Conservation (phyloP, 495 filamentous ascomycete species). For the Ramalina intermedia region DNA sequence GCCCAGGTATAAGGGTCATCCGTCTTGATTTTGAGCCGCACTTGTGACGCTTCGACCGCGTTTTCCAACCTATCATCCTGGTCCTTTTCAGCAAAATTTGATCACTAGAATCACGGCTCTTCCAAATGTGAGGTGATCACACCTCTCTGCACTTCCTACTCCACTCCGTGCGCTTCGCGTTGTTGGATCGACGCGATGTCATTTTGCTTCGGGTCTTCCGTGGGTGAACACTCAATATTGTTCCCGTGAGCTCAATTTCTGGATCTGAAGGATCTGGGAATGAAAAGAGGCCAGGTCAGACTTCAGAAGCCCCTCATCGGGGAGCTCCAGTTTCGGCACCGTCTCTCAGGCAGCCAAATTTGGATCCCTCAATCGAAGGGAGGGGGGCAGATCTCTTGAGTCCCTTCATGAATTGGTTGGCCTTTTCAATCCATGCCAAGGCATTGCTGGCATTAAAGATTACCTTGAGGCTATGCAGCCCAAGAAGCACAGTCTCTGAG, state of each 20-base stretch:
- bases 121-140: slow-evolving; percentile 8
- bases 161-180: slow-evolving; percentile 10
- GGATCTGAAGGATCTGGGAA: neutral
- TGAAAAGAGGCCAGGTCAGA: too few relatives aligned
- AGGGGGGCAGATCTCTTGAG: neutral
- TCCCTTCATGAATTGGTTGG: neutral
- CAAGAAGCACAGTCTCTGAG: slow-evolving; percentile 3
- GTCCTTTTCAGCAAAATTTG: neutral
- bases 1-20: slow-evolving; percentile 1
- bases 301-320: neutral
- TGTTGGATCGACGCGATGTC: slow-evolving; percentile 4
- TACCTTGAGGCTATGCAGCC: neutral
- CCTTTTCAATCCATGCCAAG: too few relatives aligned
- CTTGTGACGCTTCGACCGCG: too few relatives aligned
- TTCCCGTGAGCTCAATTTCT: neutral
- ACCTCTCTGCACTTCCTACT: slow-evolving; percentile 12
- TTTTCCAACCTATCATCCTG: neutral
- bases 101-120: slow-evolving; percentile 2
- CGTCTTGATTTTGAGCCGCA: neutral
- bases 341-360: slow-evolving; percentile 2
- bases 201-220: neutral
- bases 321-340: neutral
- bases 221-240: neutral
- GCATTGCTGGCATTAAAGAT: neutral
- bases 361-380: neutral